Base-by-base conservation (phyloP, 2,329 filamentous ascomycete species). In the Dothideomycetes sp. region DNA sequence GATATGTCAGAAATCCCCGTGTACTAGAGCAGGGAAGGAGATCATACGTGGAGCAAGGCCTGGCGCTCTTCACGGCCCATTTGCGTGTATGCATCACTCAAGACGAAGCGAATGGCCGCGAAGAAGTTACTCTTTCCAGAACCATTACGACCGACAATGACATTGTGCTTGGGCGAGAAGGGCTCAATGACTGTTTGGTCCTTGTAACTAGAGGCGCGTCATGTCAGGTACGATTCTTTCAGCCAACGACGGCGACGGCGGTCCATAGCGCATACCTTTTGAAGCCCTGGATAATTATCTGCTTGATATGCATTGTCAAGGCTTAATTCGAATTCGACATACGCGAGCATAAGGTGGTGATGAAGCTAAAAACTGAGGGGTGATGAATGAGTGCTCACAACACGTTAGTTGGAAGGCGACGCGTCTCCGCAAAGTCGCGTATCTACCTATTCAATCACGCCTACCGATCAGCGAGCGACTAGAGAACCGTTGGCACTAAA, bases 101-200 rank as follows among this genome's bases (percentile, higher is more conserved):
- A 80, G 32, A 96, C 93, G 66, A 98, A 98, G 44, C 91, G 87
- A 64, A 98, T 95, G 31, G 91, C 91, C 37, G 91, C 89, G 65
- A 98, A 98, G 76, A 98, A 98, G 68, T 98, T 98, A 63, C 87
- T 95, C 74, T 98, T 98, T 58, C 91, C 91, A 3, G 91, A 96
- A 51, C 91, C 91, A 79, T 98, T 98, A 69, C 91, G 89, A 52
- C 91, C 91, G 57, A 98, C 91, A 55, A 98, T 94, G 52, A 98
- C 88, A 69, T 98, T 98, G 56, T 89, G 91, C 56, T 93, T 93
- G 39, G 89, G 82, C 31, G 89, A 96, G 65, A 98, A 98, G 46
- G 89, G 89, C 61, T 98, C 91, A 61, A 96, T 95, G 61, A 95
- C 85, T 38, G 87, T 96, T 64, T 98, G 93, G 60, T 98, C 89